phyloP scores from a whole-genome alignment of 2,329 filamentous ascomycete genomes.

The Cadophora sp. region DNA sequence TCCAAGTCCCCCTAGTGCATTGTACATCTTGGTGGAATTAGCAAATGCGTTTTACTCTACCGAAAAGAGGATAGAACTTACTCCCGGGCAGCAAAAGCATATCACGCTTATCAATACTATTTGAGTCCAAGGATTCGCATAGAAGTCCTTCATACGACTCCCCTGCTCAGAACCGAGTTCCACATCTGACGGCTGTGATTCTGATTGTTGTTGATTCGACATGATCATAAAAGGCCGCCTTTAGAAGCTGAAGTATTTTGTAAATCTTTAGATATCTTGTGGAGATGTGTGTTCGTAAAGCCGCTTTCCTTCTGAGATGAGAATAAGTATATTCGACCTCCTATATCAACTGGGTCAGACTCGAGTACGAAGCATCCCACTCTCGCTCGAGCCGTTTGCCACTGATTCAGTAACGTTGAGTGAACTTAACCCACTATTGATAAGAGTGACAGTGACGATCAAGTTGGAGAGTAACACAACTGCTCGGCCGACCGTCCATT shows the following conservation, averaged over 20 bases:
- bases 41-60: neutral
- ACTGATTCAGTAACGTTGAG: neutral
- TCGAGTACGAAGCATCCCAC: no score
- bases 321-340: neutral
- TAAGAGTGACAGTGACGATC: neutral
- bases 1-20: constrained; percentile 2
- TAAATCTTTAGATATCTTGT: no score
- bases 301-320: neutral
- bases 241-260: no score
- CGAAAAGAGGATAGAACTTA: neutral
- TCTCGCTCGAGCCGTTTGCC: no score
- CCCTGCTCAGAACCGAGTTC: neutral
- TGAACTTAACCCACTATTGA: neutral
- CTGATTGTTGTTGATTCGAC: neutral
- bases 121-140: constrained; percentile 16
- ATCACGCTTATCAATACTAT: constrained; percentile 7
- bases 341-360: neutral
- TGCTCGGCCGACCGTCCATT: neutral
- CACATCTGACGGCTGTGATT: neutral
- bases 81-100: constrained; percentile 7
- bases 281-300: no score
- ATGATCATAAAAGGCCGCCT: neutral
- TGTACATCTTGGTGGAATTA: neutral
- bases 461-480: neutral
- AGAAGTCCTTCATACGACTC: constrained; percentile 5